Conservation (phyloP, 768 basidiomycete genomes). For the Butyriboletus loyo region DNA sequence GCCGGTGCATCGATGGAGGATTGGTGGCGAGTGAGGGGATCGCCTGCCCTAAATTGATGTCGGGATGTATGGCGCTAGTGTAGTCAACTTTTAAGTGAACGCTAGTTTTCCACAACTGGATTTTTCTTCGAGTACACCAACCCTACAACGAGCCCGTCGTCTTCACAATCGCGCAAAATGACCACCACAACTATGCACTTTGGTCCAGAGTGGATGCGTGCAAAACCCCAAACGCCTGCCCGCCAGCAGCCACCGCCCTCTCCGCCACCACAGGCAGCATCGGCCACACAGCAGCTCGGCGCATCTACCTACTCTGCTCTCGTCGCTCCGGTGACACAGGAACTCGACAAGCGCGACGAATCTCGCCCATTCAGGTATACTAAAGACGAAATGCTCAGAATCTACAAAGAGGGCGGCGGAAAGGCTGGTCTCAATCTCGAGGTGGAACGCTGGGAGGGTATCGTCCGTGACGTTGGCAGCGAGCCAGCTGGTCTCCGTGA, state of each 20-base stretch:
- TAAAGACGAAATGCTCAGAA: conserved; percentile 79
- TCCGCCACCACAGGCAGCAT: conserved; percentile 48
- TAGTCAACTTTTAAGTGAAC: too few relatives aligned
- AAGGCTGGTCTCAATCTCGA: conserved; percentile 75
- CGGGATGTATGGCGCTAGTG: conserved; percentile 5
- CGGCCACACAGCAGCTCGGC: conserved; percentile 49
- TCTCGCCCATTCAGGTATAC: conserved; percentile 82
- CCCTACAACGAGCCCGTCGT: conserved; percentile 1
- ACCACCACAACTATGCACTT: conserved; percentile 77
- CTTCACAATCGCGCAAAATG: conserved; percentile 36
- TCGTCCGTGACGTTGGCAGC: conserved; percentile 70
- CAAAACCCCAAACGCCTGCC: conserved; percentile 59
- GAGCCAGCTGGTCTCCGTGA: conserved; percentile 79
- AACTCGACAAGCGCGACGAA: conserved; percentile 57
- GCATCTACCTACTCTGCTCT: conserved; percentile 70
- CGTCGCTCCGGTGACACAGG: conserved; percentile 43
- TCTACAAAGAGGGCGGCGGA: conserved; percentile 78
- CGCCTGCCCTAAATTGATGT: conserved; percentile 33
- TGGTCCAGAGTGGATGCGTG: conserved; percentile 92
- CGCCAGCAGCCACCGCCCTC: conserved; percentile 57
- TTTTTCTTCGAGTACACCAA: conserved; percentile 18
- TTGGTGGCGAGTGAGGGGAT: conserved; percentile 37
- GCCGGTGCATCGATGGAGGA: conserved; percentile 69
- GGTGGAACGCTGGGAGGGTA: conserved; percentile 87
- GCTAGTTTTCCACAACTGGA: conserved; percentile 24